Base-by-base conservation (phyloP, 2,329 filamentous ascomycete species). In the Chaetomium olivaceum region DNA sequence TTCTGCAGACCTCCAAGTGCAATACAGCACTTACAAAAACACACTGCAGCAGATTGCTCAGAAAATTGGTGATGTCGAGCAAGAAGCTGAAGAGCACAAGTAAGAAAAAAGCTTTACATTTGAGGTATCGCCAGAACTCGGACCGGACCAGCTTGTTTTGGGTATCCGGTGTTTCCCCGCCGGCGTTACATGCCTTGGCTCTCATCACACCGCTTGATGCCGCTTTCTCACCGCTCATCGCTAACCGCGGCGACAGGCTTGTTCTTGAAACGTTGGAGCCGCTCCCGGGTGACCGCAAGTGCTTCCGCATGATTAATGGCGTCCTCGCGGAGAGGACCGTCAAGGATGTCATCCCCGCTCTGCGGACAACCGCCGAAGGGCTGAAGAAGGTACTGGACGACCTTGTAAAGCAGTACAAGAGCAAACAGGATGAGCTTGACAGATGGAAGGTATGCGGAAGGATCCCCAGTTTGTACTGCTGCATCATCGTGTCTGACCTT, bases 71-170 rank as follows among this genome's bases (percentile, higher is more conserved):
- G 93, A 98, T 76, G 93, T 99, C 64, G 95, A 99, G 81, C 92
- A 97, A 77, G 95, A 98, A 77, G 89, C 91, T 23, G 95, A 99
- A 78, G 95, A 99, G 78, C 95, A 99, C 83, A 98, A 97, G 95
- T 98, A 81, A 77, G 90, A 62, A 50, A 62, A 50, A n/a, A 25
- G 1, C 21, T 31, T 29, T 50, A 36, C 33, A 16, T 25, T 39
- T 54, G 11, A 5, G 19, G 11, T 25, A 19, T 60, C 16, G 16
- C 52, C 23, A 6, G 21, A 43, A 39, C 11, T n/a, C 14, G 36
- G 21, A 9, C 5, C 12, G 8, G n/a, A 6, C 43, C 66, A 46
- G n/a, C 31, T 51, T 52, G 19, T 39, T 27, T n/a, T 57, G 25
- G 54, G 39, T 23, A 14, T n/a, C 19, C 12, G 5, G 9, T 52